Base-by-base conservation (phyloP, 202 grass and related monocot genomes). In the Bolboschoenoplectus hybrid region DNA sequence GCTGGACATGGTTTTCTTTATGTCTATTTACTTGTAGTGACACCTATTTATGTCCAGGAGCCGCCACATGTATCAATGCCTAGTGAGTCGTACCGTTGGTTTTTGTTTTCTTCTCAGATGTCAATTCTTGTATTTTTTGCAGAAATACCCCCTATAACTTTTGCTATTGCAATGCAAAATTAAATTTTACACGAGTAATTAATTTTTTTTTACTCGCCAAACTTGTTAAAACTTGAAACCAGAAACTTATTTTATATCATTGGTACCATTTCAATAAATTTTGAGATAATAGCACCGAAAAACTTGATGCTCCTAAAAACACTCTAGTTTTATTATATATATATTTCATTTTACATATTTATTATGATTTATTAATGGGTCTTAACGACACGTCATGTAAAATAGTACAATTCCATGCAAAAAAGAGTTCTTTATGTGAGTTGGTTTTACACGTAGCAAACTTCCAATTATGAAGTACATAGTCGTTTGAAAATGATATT, bases 11-110 rank as follows among this genome's bases (percentile, higher is more conserved):
- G 58, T 51, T 26, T 26, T 26, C 2, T 84, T 76, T 84, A 71
- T 68, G 82, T 66, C 46, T 84, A 71, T 55, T 71, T 82, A 82
- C 63, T 20, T 12, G 71, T 5, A 47, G 44, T 62, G 63, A 72
- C 85, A 68, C 85, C 63, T 69, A 73, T 63, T 87, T n/a, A 16
- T n/a, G 79, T 36, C 62, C 17, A 40, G 41, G 7, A 65, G 53
- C 32, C 35, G 84, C 84, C 84, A 79, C 84, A 79, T 86, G 72
- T 86, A 79, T 40, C 84, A 41, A 79, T 34, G 19, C 84, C 32
- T 66, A 58, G 57, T 80, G 84, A 66, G 46, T 84, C 82, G 50
- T 84, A 40, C 63, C 82, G 50, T 68, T 67, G 20, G 32, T 70
- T 83, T 69, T 84, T 84, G 82, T 84, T 84, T 71, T 20, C 3